Percentiles rank a stretch among this genome's conserved stretches.
Evolutionary conservation across 2,329 filamentous ascomycete genomes (phyloP).

Genomic region (Tympanopsis confertula): DNA sequence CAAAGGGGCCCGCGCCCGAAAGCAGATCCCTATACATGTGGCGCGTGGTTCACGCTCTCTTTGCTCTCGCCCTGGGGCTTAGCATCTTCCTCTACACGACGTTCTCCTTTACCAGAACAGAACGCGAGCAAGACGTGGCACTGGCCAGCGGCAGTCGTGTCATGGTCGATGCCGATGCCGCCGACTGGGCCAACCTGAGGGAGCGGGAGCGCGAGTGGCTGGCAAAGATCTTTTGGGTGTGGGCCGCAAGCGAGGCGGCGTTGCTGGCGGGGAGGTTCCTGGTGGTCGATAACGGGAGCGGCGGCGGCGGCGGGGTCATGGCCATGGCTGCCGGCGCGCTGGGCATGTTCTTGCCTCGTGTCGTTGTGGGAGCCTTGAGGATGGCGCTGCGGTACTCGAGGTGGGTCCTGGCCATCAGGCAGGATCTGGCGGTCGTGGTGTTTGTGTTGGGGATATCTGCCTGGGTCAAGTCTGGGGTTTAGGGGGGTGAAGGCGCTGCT

Average conservation of each 20-base stretch:
- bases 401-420: slow-evolving; percentile 61
- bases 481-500: not conserved
- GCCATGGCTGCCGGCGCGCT: slow-evolving; percentile 49
- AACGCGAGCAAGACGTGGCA: slow-evolving; percentile 33
- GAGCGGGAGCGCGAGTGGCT: slow-evolving; percentile 8
- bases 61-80: slow-evolving; percentile 57
- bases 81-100: slow-evolving; percentile 59
- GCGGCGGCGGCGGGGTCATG: slow-evolving; percentile 25
- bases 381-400: slow-evolving; percentile 53
- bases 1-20: not conserved
- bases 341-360: slow-evolving; percentile 53
- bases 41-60: slow-evolving; percentile 63
- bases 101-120: slow-evolving; percentile 54
- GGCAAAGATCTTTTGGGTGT: slow-evolving; percentile 59
- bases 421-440: slow-evolving; percentile 64
- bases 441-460: slow-evolving; percentile 58
- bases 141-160: slow-evolving; percentile 20
- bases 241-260: slow-evolving; percentile 64
- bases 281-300: slow-evolving; percentile 40
- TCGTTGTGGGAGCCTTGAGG: slow-evolving; percentile 48
- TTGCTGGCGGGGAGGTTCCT: slow-evolving; percentile 63
- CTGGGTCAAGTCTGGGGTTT: slow-evolving; percentile 27
- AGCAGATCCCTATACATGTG: slow-evolving; percentile 39
- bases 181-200: slow-evolving; percentile 5
- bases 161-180: slow-evolving; percentile 7